Evolutionary conservation across 371 early-diverging fungal species (phyloP).

Genomic region (Actinomucor elegans): DNA sequence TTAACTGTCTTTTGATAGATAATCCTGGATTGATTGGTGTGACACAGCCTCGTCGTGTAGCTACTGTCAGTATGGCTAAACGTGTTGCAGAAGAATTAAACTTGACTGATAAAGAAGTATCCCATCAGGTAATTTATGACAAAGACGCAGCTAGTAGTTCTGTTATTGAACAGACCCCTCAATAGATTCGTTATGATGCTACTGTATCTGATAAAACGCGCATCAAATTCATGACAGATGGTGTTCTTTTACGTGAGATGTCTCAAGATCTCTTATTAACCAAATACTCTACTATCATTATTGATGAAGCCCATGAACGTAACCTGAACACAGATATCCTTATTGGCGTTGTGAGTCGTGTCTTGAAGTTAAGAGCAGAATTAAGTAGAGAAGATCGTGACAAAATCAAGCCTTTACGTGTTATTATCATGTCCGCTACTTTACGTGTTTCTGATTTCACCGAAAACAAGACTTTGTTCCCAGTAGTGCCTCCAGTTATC

Average conservation of each 20-base stretch:
- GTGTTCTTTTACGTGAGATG: conserved; percentile 95
- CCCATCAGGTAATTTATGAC: conserved; percentile 50
- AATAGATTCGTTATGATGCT: conserved; percentile 96
- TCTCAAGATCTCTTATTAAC: conserved; percentile 85
- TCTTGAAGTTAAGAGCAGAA: conserved; percentile 67
- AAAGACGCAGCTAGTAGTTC: too few species aligned
- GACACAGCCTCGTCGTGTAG: conserved; percentile 99
- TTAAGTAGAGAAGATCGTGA: conserved; percentile 57
- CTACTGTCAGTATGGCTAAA: conserved; percentile 96
- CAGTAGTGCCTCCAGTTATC: conserved; percentile 79
- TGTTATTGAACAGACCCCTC: too few species aligned
- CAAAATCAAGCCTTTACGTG: conserved; percentile 79
- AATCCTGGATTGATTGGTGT: conserved; percentile 93
- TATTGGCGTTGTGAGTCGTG: conserved; percentile 91
- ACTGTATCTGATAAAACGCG: conserved; percentile 74
- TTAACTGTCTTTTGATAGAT: conserved; percentile 15
- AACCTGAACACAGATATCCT: conserved; percentile 97
- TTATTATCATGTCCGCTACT: conserved; percentile 99
- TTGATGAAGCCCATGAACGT: conserved; percentile 99
- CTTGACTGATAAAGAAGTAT: conserved; percentile 55
- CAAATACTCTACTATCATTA: conserved; percentile 93
- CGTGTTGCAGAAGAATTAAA: conserved; percentile 94
- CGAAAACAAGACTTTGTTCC: conserved; percentile 78
- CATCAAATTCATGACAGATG: conserved; percentile 99
- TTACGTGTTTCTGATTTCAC: conserved; percentile 92